Evolutionary conservation across 1,284 basidiomycete species (phyloP), one percentile per base, ranked within the genome.

Genomic region (Rhodotorula sp.): DNA sequence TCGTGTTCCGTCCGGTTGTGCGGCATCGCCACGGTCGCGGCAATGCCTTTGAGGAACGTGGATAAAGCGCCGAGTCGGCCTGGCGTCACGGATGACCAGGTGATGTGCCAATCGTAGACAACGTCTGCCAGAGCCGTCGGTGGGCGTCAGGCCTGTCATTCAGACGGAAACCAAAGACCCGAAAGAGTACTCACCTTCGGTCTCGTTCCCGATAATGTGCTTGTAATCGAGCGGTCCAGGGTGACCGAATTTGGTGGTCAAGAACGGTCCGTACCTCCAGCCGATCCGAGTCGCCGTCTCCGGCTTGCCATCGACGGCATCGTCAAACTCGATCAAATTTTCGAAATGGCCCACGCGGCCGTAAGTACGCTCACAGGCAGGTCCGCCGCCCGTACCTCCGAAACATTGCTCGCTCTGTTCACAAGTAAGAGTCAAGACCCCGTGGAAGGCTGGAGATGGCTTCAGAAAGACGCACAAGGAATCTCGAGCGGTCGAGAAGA

Each of bases 281-380:
- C 62, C 62, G 14, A 8, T 28, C 52, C 26, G 26, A 14, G 38
- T 55, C 5, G 62, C 62, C 26, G 52, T 63, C 19, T 54, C n/a
- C 38, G 23, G 16, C 8, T 63, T 54, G 26, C 43, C 52, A 38
- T 45, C 26, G 26, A 19, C n/a, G 6, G 62, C 52, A 23, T 63
- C 43, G 43, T 63, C 62, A 43, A 63, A 63, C 52, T 63, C 62
- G 62, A 63, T 45, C 16, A 63, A n/a, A 26, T 55, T 63, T 28
- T 63, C 62, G 26, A 63, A 63, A 38, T 63, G 62, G 1, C 62
- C 62, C 34, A 31, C 62, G 26, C n/a, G 28, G 26, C 16, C 5
- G 62, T 55, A 63, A 5, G 16, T 14, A 28, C 62, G 62, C 8
- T 21, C 34, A 52, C 62, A 63, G n/a, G 18, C 23, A 16, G 15